Base-by-base conservation (phyloP, 768 basidiomycete species). In the Mycena haematopus region DNA sequence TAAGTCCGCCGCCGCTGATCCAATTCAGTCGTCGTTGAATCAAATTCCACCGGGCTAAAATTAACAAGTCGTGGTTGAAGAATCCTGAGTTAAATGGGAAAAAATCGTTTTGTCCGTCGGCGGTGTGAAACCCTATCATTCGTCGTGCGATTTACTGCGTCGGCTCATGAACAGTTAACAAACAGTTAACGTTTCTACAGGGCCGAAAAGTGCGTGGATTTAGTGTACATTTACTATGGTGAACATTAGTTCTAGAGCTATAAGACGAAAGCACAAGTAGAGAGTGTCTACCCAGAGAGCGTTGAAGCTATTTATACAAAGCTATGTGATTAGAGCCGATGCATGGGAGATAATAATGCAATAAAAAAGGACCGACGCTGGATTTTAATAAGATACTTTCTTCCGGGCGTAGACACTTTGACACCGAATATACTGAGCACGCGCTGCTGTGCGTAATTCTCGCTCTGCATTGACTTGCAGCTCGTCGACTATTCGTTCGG, bases 401-500 rank as follows among this genome's bases (percentile, higher is more conserved):
- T 83, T 84, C 52, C 82, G 80, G 50, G 86, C 89, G 67, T 86
- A 86, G 14, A 90, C 83, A 66, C 82, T 82, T 72, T 87, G 83
- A 53, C 90, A 66, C 60, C 81, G 80, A 58, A 87, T 81, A 65
- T 82, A 89, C 57, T 83, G 75, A 4, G 80, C 79, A 11, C 75
- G 74, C 19, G 74, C 67, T 6, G 82, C 80, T 17, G 82, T 80
- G 15, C 75, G 71, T 42, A 91, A 70, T 68, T 92, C 91, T 35
- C 69, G 46, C n/a, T 70, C 71, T 14, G 86, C 82, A 24, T 84
- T 81, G 6, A 58, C 56, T 71, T 90, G 81, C 19, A 92, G 73
- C 33, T 82, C 76, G 59, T 86, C 76, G 22, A 91, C 79, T 17
- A 86, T 69, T 9, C 76, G 73, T 69, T 82, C 80, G 3, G 85